Base-by-base conservation (phyloP, 208 protist genomes). In the Leptomonas pyrrhocoris region DNA sequence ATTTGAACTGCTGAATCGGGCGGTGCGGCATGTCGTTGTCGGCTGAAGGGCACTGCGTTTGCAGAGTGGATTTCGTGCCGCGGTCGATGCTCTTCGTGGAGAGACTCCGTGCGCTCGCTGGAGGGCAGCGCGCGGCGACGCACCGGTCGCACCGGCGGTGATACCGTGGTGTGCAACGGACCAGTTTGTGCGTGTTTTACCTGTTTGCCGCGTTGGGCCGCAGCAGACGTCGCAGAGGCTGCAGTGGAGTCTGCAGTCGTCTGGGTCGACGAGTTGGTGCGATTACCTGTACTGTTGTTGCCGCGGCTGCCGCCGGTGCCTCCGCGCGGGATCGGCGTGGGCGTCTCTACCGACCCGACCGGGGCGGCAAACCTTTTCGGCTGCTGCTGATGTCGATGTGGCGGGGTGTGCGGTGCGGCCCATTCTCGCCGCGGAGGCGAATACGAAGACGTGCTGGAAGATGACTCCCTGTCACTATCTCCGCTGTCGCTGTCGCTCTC, bases 271-370 rank as follows among this genome's bases (percentile, higher is more conserved):
- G 36, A 8, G 16, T 27, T 40, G 23, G 27, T 62, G 60, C 40
- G 38, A 48, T 42, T n/a, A 2, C 6, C n/a, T 36, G 28, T 36
- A 30, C 25, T 28, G 23, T 30, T 50, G 13, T 19, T 18, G 6
- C 18, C 21, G 43, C 42, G 45, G 45, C 15, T 46, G 27, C 9
- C 18, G 4, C 13, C 53, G 19, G 31, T 31, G 56, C 19, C 49
- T 19, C 34, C 57, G 11, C 61, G 61, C 12, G 49, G n/a, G 0
- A 57, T 13, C 9, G 61, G 61, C 9, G 48, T 57, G 5, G 61
- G 61, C n/a, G 61, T 67, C 36, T 67, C 21, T 2, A 67, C 61
- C 5, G 61, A 57, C 0, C 61, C 61, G 4, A 23, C 48, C 12
- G 61, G 61, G 5, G 61, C 49, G 0, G 34, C 5, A 23, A 36